phyloP scores from a whole-genome alignment of 2,329 filamentous ascomycete species.

The Arthrobotrys iridis region DNA sequence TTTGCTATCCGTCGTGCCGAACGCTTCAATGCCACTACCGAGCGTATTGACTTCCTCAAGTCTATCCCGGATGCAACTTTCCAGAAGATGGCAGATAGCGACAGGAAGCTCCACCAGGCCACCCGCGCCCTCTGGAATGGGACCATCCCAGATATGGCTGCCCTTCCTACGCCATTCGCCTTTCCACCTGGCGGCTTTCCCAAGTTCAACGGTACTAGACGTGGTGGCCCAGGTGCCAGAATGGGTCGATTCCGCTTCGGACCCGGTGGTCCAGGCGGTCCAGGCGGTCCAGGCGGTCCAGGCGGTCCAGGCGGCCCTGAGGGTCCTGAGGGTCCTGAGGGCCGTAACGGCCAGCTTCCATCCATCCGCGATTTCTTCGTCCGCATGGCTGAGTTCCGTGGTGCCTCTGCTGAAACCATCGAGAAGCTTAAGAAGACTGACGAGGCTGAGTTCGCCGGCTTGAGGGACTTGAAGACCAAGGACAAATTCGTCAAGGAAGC shows the following conservation, averaged over 20 bases:
- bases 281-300: background rate
- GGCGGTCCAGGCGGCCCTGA: background rate
- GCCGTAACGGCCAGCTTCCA: background rate
- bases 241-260: background rate
- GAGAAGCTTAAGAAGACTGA: slow-evolving; percentile 21
- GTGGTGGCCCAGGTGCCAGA: background rate
- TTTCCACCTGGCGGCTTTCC: slow-evolving; percentile 2
- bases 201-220: slow-evolving; percentile 10
- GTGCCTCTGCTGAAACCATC: slow-evolving; percentile 16
- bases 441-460: slow-evolving; percentile 14
- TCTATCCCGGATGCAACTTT: slow-evolving; percentile 19
- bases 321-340: background rate
- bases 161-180: background rate
- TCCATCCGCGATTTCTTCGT: slow-evolving; percentile 27
- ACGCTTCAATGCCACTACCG: slow-evolving; percentile 29
- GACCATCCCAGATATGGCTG: slow-evolving; percentile 18
- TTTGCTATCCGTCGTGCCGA: slow-evolving; percentile 21
- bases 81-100: slow-evolving; percentile 59
- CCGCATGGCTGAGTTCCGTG: slow-evolving; percentile 14
- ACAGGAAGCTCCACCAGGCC: slow-evolving; percentile 62
- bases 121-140: slow-evolving; percentile 63
- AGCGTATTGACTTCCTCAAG: slow-evolving; percentile 19
- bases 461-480: slow-evolving; percentile 13
- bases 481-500: slow-evolving; percentile 40
- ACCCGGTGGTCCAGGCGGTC: slow-evolving; percentile 2